A percentile compares a stretch with the other conserved stretches of the same genome.
Conservation (phyloP, 179 eudicot species). For the Nepenthes alata region DNA sequence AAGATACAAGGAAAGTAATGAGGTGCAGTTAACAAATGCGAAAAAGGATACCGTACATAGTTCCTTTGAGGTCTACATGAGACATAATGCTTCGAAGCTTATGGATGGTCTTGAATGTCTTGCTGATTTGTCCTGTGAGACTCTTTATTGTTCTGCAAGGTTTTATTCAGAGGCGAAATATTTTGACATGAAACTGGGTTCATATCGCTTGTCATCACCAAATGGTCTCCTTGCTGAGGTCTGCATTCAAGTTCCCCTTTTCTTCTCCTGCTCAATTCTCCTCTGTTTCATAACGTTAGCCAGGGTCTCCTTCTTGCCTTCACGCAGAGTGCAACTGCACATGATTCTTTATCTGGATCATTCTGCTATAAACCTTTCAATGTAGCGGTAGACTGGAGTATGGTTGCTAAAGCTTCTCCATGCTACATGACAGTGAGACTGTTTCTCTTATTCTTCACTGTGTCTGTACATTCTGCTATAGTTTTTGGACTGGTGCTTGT, state of each 20-base stretch:
- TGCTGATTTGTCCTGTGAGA: slow-evolving; percentile 87
- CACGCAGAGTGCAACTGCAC: slow-evolving; percentile 71
- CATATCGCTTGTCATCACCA: slow-evolving; percentile 83
- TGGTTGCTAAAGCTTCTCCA: slow-evolving; percentile 94
- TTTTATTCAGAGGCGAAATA: slow-evolving; percentile 70
- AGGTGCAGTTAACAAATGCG: slow-evolving; percentile 32
- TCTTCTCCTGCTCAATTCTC: slow-evolving; percentile 1
- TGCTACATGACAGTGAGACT: slow-evolving; percentile 79
- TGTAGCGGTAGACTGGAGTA: slow-evolving; percentile 86
- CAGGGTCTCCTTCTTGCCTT: slow-evolving; percentile 8
- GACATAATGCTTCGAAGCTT: slow-evolving; percentile 90
- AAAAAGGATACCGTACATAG: slow-evolving; percentile 48
- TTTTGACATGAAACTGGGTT: slow-evolving; percentile 85
- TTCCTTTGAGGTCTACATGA: slow-evolving; percentile 81
- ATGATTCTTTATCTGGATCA: slow-evolving; percentile 67
- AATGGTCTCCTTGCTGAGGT: slow-evolving; percentile 94
- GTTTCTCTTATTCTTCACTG: slow-evolving; percentile 5
- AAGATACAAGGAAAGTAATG: slow-evolving; percentile 83
- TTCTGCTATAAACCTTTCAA: slow-evolving; percentile 85
- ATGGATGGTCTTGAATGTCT: slow-evolving; percentile 49
- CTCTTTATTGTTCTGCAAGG: slow-evolving; percentile 61
- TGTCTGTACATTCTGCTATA: background rate
- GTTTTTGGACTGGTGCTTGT: slow-evolving; percentile 1
- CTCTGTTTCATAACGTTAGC: slow-evolving; percentile 3
- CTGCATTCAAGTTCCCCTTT: slow-evolving; percentile 4